Conservation (phyloP, 148 eudicot species). For the Dianthus caryophyllus region DNA sequence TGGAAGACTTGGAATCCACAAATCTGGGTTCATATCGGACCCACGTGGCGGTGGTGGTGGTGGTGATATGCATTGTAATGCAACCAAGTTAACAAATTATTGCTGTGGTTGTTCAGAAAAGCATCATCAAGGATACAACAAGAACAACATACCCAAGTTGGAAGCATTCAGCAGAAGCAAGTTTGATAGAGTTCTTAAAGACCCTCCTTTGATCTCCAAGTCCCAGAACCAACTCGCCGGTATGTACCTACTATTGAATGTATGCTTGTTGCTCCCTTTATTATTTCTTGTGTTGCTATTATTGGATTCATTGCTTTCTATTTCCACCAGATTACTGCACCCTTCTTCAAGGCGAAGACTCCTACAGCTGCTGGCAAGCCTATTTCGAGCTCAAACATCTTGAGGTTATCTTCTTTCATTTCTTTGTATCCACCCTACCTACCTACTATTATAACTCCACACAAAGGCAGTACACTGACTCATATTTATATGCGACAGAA, state of each 20-base stretch:
- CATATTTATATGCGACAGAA: conserved; percentile 27
- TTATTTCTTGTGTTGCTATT: too few relatives aligned
- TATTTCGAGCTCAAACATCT: conserved; percentile 84
- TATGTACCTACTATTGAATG: background rate
- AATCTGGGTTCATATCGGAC: conserved; percentile 17
- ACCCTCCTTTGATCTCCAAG: conserved; percentile 71
- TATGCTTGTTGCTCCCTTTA: too few relatives aligned
- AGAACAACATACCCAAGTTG: conserved; percentile 51
- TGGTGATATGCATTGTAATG: background rate
- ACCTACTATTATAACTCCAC: too few relatives aligned
- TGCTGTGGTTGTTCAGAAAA: conserved; percentile 29
- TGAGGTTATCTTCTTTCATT: conserved; percentile 39
- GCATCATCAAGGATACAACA: conserved; percentile 22
- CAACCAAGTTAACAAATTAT: background rate
- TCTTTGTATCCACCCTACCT: too few relatives aligned
- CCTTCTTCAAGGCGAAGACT: conserved; percentile 69
- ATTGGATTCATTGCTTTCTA: too few relatives aligned
- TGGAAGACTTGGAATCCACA: conserved; percentile 18
- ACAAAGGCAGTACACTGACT: too few relatives aligned
- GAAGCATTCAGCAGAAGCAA: conserved; percentile 70
- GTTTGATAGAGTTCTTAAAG: conserved; percentile 48
- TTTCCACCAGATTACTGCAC: conserved; percentile 57
- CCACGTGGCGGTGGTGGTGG: conserved; percentile 16
- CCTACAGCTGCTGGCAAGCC: conserved; percentile 77
- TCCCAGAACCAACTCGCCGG: conserved; percentile 64